These are phyloP conservation scores for Xerocomus nothofagi DNA, from an alignment of 1,284 basidiomycete genomes.

Conservation along the genomic window DNA sequence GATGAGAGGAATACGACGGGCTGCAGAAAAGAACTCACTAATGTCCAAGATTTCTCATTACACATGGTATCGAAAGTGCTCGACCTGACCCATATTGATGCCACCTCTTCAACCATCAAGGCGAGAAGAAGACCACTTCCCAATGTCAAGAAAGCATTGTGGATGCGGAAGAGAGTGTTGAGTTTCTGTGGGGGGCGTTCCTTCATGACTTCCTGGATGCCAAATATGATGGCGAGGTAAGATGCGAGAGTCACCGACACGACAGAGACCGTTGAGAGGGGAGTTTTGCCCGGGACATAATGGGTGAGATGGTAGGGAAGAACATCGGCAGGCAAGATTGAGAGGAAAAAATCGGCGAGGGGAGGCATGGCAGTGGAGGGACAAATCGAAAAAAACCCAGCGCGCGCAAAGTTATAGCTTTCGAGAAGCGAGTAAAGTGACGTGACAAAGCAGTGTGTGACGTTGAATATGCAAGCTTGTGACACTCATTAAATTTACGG, in stretches of 20 bases:
- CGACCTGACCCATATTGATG: constrained; percentile 72
- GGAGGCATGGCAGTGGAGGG: constrained; percentile 53
- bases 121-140: constrained; percentile 82
- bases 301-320: constrained; percentile 64
- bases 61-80: constrained; percentile 83
- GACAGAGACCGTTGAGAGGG: constrained; percentile 75
- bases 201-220: constrained; percentile 85
- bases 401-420: neutral
- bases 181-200: constrained; percentile 74
- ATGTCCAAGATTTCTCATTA: constrained; percentile 77
- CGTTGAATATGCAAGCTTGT: neutral
- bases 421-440: neutral
- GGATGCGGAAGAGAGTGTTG: constrained; percentile 86
- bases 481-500: too few relatives aligned
- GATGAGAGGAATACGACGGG: constrained; percentile 5
- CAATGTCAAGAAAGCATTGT: constrained; percentile 86
- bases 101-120: constrained; percentile 89
- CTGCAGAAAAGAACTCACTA: constrained; percentile 54
- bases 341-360: constrained; percentile 70
- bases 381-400: constrained; percentile 19
- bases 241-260: constrained; percentile 71
- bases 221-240: constrained; percentile 91
- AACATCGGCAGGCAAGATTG: constrained; percentile 49
- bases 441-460: constrained; percentile 21
- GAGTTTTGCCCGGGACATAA: constrained; percentile 75